Conservation (phyloP, 305 asterid genomes). For the Solanum hybrid region DNA sequence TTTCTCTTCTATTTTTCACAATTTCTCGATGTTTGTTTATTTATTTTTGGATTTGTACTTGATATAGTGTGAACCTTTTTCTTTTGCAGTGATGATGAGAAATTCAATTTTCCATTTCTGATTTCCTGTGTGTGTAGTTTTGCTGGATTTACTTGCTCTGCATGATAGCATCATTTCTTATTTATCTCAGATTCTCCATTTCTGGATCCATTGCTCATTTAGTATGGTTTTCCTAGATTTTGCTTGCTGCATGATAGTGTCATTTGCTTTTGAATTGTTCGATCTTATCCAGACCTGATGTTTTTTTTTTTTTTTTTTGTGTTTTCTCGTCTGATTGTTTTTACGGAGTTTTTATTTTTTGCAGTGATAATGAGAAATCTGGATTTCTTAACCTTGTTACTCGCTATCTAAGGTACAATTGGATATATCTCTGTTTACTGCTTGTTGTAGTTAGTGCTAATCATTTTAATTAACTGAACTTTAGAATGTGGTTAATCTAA, state of each 20-base stretch:
- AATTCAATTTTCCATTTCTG: background rate
- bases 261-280: background rate
- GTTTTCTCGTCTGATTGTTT: background rate
- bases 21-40: background rate
- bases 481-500: background rate
- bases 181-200: background rate
- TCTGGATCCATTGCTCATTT: background rate
- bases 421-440: background rate
- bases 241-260: background rate
- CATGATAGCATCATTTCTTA: background rate
- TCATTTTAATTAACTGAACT: background rate
- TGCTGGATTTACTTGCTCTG: background rate
- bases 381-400: slow-evolving; percentile 71
- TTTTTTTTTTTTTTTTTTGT: background rate
- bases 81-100: slow-evolving; percentile 52
- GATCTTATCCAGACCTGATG: background rate
- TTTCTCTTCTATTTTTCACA: background rate
- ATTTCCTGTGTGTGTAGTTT: background rate
- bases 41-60: background rate
- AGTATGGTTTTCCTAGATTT: background rate
- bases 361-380: slow-evolving; percentile 72
- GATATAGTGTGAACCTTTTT: background rate
- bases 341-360: background rate
- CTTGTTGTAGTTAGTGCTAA: background rate
- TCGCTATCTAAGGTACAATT: slow-evolving; percentile 26